Percentiles rank a stretch among this genome's conserved stretches.
phyloP scores from a whole-genome alignment of 1,139 yeast species.

The Debaryomyces subglobosus region DNA sequence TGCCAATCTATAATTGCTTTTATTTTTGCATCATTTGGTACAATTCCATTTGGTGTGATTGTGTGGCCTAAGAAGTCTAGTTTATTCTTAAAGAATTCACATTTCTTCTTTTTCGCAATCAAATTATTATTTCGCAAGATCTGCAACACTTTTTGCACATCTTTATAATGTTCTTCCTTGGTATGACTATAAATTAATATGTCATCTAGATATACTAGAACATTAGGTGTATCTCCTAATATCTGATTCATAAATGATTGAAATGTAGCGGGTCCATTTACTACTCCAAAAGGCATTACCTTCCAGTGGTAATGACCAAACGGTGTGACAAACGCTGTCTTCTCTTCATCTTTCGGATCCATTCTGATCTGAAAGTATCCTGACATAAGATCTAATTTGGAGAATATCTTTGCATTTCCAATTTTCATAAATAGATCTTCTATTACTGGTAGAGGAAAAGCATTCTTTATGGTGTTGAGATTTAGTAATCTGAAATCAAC shows the following conservation, averaged over 20 bases:
- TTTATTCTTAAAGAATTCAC: not conserved
- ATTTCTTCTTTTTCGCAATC: not conserved
- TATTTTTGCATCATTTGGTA: not conserved
- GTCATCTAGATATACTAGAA: slow-evolving; percentile 25
- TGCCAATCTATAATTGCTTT: not conserved
- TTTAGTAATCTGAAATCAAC: slow-evolving; percentile 1
- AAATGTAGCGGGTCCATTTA: slow-evolving; percentile 16
- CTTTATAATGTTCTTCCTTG: slow-evolving; percentile 17
- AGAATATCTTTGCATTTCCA: slow-evolving; percentile 13
- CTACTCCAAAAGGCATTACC: slow-evolving; percentile 22
- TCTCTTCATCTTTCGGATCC: slow-evolving; percentile 12
- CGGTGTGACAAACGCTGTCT: slow-evolving; percentile 18
- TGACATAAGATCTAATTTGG: slow-evolving; percentile 18
- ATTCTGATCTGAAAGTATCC: slow-evolving; percentile 20
- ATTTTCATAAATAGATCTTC: slow-evolving; percentile 17
- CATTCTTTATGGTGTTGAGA: slow-evolving; percentile 1
- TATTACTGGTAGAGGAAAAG: slow-evolving; percentile 1
- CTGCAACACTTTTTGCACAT: slow-evolving; percentile 14
- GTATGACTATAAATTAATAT: slow-evolving; percentile 21
- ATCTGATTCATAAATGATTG: slow-evolving; percentile 17
- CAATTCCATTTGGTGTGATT: not conserved
- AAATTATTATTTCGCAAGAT: not conserved
- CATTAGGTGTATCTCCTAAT: slow-evolving; percentile 17
- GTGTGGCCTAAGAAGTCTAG: slow-evolving; percentile 1
- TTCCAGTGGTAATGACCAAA: slow-evolving; percentile 19